A percentile compares a stretch with the other conserved stretches of the same genome.
Evolutionary conservation across 2,329 filamentous ascomycete species (phyloP).

Genomic region (Trichoderma pleuroti): DNA sequence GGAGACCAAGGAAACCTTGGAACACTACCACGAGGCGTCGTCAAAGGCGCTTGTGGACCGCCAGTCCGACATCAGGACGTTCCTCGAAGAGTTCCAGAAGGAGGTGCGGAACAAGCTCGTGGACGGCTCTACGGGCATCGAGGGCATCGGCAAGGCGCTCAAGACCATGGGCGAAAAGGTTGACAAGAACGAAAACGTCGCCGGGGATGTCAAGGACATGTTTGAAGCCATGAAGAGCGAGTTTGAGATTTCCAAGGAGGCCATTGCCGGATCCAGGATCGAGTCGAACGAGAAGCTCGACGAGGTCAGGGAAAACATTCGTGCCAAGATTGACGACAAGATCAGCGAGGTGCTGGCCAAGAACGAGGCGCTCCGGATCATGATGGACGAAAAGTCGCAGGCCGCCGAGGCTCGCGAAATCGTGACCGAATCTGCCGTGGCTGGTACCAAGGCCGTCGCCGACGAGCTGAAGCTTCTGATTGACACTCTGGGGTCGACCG

Average conservation of each 20-base stretch:
- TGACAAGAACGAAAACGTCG: slow-evolving; percentile 53
- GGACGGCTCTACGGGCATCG: slow-evolving; percentile 68
- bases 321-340: slow-evolving; percentile 58
- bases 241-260: slow-evolving; percentile 80
- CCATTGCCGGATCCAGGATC: slow-evolving; percentile 76
- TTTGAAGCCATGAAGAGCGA: slow-evolving; percentile 75
- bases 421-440: slow-evolving; percentile 69
- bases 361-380: slow-evolving; percentile 78
- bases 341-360: slow-evolving; percentile 77
- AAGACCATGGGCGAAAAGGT: slow-evolving; percentile 63
- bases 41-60: slow-evolving; percentile 79
- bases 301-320: slow-evolving; percentile 51
- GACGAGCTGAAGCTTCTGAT: slow-evolving; percentile 86
- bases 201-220: slow-evolving; percentile 66
- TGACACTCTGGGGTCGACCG: slow-evolving; percentile 75
- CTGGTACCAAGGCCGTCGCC: slow-evolving; percentile 71
- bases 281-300: slow-evolving; percentile 77
- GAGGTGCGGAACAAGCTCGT: slow-evolving; percentile 73
- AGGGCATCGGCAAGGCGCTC: slow-evolving; percentile 67
- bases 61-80: slow-evolving; percentile 72
- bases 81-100: slow-evolving; percentile 74
- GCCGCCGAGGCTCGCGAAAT: slow-evolving; percentile 69
- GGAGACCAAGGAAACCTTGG: slow-evolving; percentile 66
- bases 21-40: slow-evolving; percentile 67
- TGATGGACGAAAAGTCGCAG: slow-evolving; percentile 69